Base-by-base conservation (phyloP, 2,329 filamentous ascomycete species). In the Juglanconis sp. region DNA sequence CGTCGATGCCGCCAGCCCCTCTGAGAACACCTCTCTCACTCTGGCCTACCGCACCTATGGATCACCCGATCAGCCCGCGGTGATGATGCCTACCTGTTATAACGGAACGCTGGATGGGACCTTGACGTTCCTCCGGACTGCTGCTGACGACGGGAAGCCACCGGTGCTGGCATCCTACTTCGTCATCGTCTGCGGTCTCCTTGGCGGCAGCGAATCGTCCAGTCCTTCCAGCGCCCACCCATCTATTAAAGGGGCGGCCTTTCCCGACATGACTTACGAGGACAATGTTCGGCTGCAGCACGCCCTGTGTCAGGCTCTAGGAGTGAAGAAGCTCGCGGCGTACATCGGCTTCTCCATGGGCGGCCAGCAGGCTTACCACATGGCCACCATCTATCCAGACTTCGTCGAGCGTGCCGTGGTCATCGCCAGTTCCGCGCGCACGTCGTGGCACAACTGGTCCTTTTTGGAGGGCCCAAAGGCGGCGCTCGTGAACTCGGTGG, bases 281-380 rank as follows among this genome's bases (percentile, higher is more conserved):
- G 82, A 84, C 65, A 82, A 81, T 61, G 76, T 85, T 15, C 72
- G 70, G 0, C 75, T 81, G 0, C 81, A 85, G 65, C 68, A 81
- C 53, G 67, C 69, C 0, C 73, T 84, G 1, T 74, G 73, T 3
- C 58, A 75, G 46, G 66, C 70, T 4, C 71, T 84, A 0, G 73
- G 74, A 1, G 68, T 84, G n/a, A 67, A 68, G 15, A 69, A 74
- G 38, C 71, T 82, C 0, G 74, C 77, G 7, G 76, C 77, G 7
- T 77, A 83, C 38, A 66, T 83, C 2, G 82, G 82, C 2, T 85
- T 83, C 75, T 82, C 78, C 44, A 83, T 85, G 81, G 82, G 81
- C 38, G 82, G 80, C 1, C 78, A 77, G 31, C 77, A 82, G 56
- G 76, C 80, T 2, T 85, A 81, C 57, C 78, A 84, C 62, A 81